phyloP scores from a whole-genome alignment of 2,329 filamentous ascomycete species.

The Rhynchosporium graminicola region DNA sequence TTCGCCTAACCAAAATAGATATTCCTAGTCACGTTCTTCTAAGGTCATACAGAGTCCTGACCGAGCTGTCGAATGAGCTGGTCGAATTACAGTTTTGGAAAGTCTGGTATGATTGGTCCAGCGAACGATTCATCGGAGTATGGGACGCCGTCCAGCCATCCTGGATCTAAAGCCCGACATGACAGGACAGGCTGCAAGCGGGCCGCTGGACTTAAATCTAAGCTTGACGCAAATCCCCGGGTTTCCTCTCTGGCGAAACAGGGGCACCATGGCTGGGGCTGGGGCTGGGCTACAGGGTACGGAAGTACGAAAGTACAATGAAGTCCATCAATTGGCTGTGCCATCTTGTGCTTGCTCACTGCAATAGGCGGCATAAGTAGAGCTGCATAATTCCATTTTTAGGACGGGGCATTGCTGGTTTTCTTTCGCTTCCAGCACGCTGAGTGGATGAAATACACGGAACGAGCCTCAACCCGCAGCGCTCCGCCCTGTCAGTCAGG shows the following conservation, averaged over 20 bases:
- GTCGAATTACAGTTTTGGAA: background rate
- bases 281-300: background rate
- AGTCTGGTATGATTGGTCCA: background rate
- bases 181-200: background rate
- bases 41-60: background rate
- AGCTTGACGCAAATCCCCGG: conserved; percentile 9
- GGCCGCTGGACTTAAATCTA: background rate
- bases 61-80: background rate
- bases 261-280: background rate
- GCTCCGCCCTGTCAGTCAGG: background rate
- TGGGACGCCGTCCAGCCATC: background rate
- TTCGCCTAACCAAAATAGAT: no score
- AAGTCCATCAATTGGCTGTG: conserved; percentile 7
- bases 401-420: conserved; percentile 11
- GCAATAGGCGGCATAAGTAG: no score
- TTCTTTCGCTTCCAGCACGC: background rate
- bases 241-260: background rate
- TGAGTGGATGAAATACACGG: conserved; percentile 4
- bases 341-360: background rate
- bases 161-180: conserved; percentile 2
- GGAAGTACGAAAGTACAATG: background rate
- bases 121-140: background rate
- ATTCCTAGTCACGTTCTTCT: no score
- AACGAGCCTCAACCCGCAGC: conserved; percentile 9
- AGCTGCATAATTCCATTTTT: background rate